phyloP scores from a whole-genome alignment of 192 early-diverging fungal genomes.

The Backusella sp. region DNA sequence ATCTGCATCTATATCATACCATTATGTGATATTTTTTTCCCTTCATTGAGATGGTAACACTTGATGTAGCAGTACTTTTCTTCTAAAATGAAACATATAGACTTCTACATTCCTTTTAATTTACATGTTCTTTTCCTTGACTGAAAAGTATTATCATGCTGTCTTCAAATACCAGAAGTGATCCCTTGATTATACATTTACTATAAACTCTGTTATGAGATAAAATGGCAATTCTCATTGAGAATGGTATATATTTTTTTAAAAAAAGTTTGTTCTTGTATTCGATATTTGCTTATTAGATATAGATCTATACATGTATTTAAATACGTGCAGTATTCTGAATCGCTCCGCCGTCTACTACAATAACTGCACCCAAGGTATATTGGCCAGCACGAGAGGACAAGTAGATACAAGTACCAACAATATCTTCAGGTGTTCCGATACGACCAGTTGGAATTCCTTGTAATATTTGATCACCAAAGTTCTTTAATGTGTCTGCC shows the following conservation, averaged over 20 bases:
- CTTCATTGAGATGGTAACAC: not conserved
- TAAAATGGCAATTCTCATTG: too few relatives aligned
- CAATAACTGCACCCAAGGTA: constrained; percentile 28
- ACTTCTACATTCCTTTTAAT: too few relatives aligned
- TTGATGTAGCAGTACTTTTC: not conserved
- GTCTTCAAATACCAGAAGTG: too few relatives aligned
- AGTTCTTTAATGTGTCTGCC: constrained; percentile 53
- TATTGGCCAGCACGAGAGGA: constrained; percentile 76
- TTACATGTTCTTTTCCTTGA: too few relatives aligned
- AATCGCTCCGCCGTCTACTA: constrained; percentile 31
- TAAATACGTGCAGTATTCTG: constrained; percentile 16
- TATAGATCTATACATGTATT: not conserved
- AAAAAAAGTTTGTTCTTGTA: not conserved
- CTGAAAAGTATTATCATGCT: too few relatives aligned
- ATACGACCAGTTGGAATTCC: constrained; percentile 71
- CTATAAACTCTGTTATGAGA: too few relatives aligned
- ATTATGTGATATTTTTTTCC: not conserved
- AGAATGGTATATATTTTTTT: not conserved
- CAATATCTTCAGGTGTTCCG: constrained; percentile 83
- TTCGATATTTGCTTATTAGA: not conserved
- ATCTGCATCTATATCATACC: not conserved
- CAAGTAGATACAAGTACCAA: constrained; percentile 80
- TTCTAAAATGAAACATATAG: not conserved
- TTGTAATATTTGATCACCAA: constrained; percentile 51
- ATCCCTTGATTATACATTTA: too few relatives aligned